Conservation (phyloP, 108 stramenopile genomes). For the Poteriospumella lacustris region DNA sequence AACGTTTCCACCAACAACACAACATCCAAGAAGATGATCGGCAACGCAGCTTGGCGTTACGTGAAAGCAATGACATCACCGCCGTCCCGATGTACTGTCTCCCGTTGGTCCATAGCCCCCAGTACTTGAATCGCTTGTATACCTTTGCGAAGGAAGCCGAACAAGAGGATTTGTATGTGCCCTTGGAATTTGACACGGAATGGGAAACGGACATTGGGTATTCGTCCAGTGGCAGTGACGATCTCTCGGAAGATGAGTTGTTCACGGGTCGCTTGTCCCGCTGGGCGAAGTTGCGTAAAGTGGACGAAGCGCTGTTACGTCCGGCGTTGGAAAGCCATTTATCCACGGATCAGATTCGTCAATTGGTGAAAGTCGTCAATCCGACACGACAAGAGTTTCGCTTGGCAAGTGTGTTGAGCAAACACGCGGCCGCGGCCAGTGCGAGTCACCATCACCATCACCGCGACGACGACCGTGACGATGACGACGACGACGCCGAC, state of each 20-base stretch:
- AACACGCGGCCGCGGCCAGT: too few relatives aligned
- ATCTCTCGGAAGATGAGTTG: neutral
- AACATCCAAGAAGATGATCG: neutral
- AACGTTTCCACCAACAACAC: neutral
- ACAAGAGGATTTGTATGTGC: conserved; percentile 2
- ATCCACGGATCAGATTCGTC: too few relatives aligned
- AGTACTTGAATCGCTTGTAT: neutral
- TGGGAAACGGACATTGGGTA: conserved; percentile 3
- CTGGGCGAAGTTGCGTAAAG: too few relatives aligned
- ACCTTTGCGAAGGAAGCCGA: neutral
- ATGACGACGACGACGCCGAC: too few relatives aligned
- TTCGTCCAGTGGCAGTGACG: neutral
- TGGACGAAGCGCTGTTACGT: too few relatives aligned
- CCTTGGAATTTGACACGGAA: conserved; percentile 3
- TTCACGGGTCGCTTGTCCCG: too few relatives aligned
- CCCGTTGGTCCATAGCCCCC: neutral
- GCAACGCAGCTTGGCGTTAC: neutral
- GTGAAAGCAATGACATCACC: neutral
- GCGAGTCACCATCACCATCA: too few relatives aligned
- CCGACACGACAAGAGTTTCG: too few relatives aligned
- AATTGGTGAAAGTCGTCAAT: too few relatives aligned
- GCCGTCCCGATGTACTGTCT: neutral
- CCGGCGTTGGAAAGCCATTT: too few relatives aligned
- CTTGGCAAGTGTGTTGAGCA: too few relatives aligned
- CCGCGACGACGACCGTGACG: too few relatives aligned